Evolutionary conservation across 345 rosid genomes (phyloP).

Genomic region (Camelina laxa): DNA sequence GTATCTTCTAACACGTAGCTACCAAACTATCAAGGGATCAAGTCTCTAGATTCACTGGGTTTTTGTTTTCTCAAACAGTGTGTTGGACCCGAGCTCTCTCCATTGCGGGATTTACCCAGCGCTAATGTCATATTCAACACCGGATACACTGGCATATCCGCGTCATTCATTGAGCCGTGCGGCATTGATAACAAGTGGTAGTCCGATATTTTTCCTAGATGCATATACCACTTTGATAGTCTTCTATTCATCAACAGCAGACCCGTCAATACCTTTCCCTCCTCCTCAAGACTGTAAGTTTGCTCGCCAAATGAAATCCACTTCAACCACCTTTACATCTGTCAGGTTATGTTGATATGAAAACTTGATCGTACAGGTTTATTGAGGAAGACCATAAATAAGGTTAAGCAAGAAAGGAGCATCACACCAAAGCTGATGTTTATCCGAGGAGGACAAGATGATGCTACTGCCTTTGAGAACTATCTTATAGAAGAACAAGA

Average conservation of each 20-base stretch:
- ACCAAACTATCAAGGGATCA: not conserved
- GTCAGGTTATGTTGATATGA: not conserved
- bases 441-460: slow-evolving; percentile 81
- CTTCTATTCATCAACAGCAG: slow-evolving; percentile 89
- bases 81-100: slow-evolving; percentile 88
- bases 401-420: slow-evolving; percentile 86
- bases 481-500: slow-evolving; percentile 96
- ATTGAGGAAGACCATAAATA: slow-evolving; percentile 75
- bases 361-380: slow-evolving; percentile 52
- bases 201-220: slow-evolving; percentile 95
- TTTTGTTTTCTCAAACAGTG: slow-evolving; percentile 49
- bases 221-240: slow-evolving; percentile 89
- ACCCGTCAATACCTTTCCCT: slow-evolving; percentile 85
- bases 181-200: slow-evolving; percentile 86
- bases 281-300: slow-evolving; percentile 96
- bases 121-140: slow-evolving; percentile 74
- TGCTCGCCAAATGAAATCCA: not conserved
- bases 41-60: not conserved
- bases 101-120: slow-evolving; percentile 86
- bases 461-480: slow-evolving; percentile 83
- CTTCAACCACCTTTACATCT: slow-evolving; percentile 7
- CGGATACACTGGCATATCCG: slow-evolving; percentile 86
- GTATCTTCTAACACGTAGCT: too few relatives aligned
- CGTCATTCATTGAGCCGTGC: slow-evolving; percentile 94
- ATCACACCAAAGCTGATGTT: slow-evolving; percentile 87